phyloP scores from a whole-genome alignment of 768 basidiomycete species.

The Boletus subcaerulescens region DNA sequence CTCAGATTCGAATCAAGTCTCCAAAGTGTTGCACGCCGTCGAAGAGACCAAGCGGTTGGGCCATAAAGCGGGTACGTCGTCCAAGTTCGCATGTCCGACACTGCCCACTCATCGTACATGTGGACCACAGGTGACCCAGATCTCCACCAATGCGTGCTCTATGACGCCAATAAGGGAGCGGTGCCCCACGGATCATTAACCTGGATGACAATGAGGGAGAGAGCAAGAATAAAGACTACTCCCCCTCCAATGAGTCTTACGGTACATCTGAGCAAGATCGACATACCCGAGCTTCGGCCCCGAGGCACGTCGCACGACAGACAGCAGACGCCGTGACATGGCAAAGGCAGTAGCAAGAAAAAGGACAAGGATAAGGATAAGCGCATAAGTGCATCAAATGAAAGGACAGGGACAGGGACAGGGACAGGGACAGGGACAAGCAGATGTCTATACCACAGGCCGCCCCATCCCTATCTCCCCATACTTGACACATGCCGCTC shows the following conservation, averaged over 20 bases:
- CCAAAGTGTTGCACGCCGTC: conserved; percentile 60
- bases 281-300: conserved; percentile 71
- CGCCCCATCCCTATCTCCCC: conserved; percentile 7
- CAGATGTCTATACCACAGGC: conserved; percentile 19
- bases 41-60: conserved; percentile 76
- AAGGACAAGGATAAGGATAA: conserved; percentile 3
- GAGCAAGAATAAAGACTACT: conserved; percentile 46
- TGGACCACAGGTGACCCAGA: conserved; percentile 48
- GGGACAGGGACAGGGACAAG: conserved; percentile 33
- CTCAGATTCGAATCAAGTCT: too few relatives aligned
- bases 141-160: conserved; percentile 72
- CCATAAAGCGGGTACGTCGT: conserved; percentile 61
- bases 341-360: conserved; percentile 5
- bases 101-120: conserved; percentile 31
- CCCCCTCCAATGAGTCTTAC: conserved; percentile 67
- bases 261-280: conserved; percentile 81
- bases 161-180: conserved; percentile 45
- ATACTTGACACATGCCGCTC: conserved; percentile 21
- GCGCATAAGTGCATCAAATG: neutral
- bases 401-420: conserved; percentile 13
- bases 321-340: neutral
- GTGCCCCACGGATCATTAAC: conserved; percentile 61
- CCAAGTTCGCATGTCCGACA: too few relatives aligned
- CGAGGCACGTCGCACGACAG: neutral
- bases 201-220: conserved; percentile 48